Evolutionary conservation across 2,329 filamentous ascomycete genomes (phyloP), one percentile per base, ranked within the genome.

Genomic region (Dactylonectria estremocensis): DNA sequence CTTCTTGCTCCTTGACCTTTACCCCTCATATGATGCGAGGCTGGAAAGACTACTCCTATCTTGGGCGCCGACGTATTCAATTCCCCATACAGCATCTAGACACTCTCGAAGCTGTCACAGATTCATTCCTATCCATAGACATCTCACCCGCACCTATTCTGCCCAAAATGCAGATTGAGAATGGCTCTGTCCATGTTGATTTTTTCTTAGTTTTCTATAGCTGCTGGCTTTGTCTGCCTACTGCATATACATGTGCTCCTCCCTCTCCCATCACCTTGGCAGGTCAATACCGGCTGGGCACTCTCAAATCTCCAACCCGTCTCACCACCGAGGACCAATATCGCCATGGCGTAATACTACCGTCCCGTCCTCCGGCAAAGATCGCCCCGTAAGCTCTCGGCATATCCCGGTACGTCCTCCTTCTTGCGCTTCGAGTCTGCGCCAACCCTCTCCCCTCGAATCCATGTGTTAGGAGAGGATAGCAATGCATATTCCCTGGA

Each of bases 191-290:
- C 33, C 50, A 8, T 49, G 45, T 50, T 16, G 4, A 2, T 54
- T 45, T 54, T 61, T 61, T 53, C 24, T 53, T 35, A 48, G 11
- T 61, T 43, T 56, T 49, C 46, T 50, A 55, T 52, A 63, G 40
- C 28, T 49, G 16, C 40, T 56, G 43, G 33, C 60, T 55, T 43
- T 56, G 43, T 31, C 20, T 46, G 22, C 37, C 31, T 31, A 20
- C 50, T 33, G n/a, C 31, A 28, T 56, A 43, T 50, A 49, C 60
- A 40, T 33, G n/a, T 20, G 14, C 62, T 49, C 31, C 40, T 60
- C 43, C 40, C 45, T 64, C 43, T 54, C 43, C 48, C 43, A 35
- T 20, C 18, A 22, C 40, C 45, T 45, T 43, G 43, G 43, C 33
- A 28, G 60, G 24, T 52, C 28, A 45, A 66, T 52, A 61, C 45